These are phyloP conservation scores for Xylaria sp. DNA, from an alignment of 2,329 filamentous ascomycete genomes.

Conservation along the genomic window DNA sequence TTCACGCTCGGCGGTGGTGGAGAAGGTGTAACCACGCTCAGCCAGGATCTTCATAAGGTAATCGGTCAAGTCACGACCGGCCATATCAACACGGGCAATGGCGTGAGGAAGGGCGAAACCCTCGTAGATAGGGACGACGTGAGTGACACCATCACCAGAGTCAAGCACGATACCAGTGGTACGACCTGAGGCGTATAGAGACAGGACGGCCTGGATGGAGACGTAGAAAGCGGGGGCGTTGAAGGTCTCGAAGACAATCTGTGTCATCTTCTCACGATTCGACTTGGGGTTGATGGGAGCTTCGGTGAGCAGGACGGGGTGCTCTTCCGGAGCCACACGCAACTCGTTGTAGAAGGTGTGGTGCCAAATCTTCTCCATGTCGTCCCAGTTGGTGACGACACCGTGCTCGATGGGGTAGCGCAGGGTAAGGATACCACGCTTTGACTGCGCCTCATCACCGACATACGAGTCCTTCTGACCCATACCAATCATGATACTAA, in stretches of 20 bases:
- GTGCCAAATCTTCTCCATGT: slow-evolving; percentile 99
- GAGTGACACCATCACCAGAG: slow-evolving; percentile 99
- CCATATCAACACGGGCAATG: slow-evolving; percentile 99
- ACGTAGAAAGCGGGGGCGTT: slow-evolving; percentile 99
- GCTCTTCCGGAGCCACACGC: slow-evolving; percentile 99
- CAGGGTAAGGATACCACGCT: slow-evolving; percentile 99
- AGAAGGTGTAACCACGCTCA: slow-evolving; percentile 99
- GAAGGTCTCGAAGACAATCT: slow-evolving; percentile 99
- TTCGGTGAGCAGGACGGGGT: slow-evolving; percentile 98
- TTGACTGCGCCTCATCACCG: slow-evolving; percentile 99
- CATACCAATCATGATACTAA: slow-evolving; percentile 99
- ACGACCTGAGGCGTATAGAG: slow-evolving; percentile 99
- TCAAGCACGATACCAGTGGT: slow-evolving; percentile 99
- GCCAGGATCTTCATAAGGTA: slow-evolving; percentile 99
- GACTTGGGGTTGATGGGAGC: slow-evolving; percentile 99
- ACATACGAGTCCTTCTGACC: slow-evolving; percentile 99
- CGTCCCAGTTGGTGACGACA: slow-evolving; percentile 99
- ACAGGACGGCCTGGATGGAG: slow-evolving; percentile 99
- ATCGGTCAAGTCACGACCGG: slow-evolving; percentile 99
- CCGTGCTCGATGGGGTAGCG: slow-evolving; percentile 99
- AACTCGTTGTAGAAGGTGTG: slow-evolving; percentile 99
- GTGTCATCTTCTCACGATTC: slow-evolving; percentile 99
- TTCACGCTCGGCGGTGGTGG: slow-evolving; percentile 99
- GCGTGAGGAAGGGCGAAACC: slow-evolving; percentile 99
- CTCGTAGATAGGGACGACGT: slow-evolving; percentile 99